Evolutionary conservation across 169 alveolate species (phyloP), one percentile per base, ranked within the genome.

Genomic region (Eimeria necatrix): DNA sequence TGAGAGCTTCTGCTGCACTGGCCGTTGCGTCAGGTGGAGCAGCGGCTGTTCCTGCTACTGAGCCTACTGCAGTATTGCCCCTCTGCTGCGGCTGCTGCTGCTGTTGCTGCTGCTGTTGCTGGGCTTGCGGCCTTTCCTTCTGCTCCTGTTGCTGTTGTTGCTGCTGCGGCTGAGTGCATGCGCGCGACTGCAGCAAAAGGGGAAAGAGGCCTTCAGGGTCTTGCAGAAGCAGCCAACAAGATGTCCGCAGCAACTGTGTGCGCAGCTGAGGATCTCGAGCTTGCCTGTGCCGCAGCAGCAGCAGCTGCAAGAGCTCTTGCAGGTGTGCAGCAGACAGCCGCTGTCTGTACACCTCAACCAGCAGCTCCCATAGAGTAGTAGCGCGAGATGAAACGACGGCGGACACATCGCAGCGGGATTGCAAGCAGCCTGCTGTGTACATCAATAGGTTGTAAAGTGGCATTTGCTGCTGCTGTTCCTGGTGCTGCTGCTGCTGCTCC

Each of bases 171-270:
- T 14, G 46, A 10, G 32, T 18, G 78, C 46, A 18, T 18, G 78
- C 32, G 46, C 32, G 78, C n/a, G 78, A 68, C 14, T 10, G 41
- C 12, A 68, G n/a, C 78, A 68, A 24, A 18, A 68, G 78, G 46
- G 78, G 78, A n/a, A 68, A 68, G n/a, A 68, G 78, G n/a, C 78
- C 78, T n/a, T 68, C 78, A 7, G 78, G 78, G n/a, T 68, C 78
- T n/a, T 68, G 78, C 78, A 68, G 78, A 12, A 68, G 78, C 78
- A 68, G n/a, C 78, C 78, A 68, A 24, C 78, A 68, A 8, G 46
- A 68, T 14, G 78, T 68, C 78, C n/a, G n/a, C 78, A 68, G 78
- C 78, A 68, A 24, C 78, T n/a, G 78, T 24, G n/a, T n/a, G 78
- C 78, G 78, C 46, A 68, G 78, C n/a, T 14, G 78, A n/a, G 78